Evolutionary conservation across 768 basidiomycete species (phyloP).

Genomic region (Lactarius akahatsu): DNA sequence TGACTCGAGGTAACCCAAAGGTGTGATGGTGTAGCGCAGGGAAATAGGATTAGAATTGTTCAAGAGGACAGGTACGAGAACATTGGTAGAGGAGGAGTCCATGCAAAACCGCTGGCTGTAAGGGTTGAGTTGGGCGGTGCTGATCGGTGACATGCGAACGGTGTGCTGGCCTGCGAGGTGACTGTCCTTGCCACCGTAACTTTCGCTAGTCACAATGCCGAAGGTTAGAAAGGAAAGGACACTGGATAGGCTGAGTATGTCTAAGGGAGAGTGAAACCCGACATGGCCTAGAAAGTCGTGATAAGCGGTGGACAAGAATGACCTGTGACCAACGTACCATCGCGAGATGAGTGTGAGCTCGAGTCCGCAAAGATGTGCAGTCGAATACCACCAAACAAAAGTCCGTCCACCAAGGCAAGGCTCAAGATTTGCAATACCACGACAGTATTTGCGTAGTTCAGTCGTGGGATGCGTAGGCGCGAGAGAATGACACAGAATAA

Average conservation of each 20-base stretch:
- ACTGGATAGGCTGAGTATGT: slow-evolving; percentile 48
- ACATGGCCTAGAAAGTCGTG: slow-evolving; percentile 22
- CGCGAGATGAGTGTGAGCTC: slow-evolving; percentile 21
- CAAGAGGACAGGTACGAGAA: slow-evolving; percentile 79
- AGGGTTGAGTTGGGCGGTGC: slow-evolving; percentile 89
- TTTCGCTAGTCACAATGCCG: slow-evolving; percentile 47
- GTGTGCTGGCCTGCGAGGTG: slow-evolving; percentile 86
- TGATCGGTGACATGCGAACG: slow-evolving; percentile 89
- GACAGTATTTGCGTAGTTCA: slow-evolving; percentile 63
- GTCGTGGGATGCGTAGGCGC: slow-evolving; percentile 69
- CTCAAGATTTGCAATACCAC: slow-evolving; percentile 60
- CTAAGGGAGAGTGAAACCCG: slow-evolving; percentile 26
- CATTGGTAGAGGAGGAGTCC: slow-evolving; percentile 48
- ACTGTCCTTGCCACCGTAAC: slow-evolving; percentile 45
- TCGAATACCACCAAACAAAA: slow-evolving; percentile 71
- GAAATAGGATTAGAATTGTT: slow-evolving; percentile 83
- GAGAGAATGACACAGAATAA: slow-evolving; percentile 56
- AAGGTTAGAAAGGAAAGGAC: slow-evolving; percentile 51
- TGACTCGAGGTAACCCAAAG: slow-evolving; percentile 53
- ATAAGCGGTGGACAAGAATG: slow-evolving; percentile 23
- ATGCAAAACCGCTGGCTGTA: slow-evolving; percentile 73
- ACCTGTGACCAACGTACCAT: slow-evolving; percentile 26
- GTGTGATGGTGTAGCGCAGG: slow-evolving; percentile 70
- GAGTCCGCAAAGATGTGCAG: slow-evolving; percentile 46
- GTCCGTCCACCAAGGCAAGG: slow-evolving; percentile 62